Conservation (phyloP, 1,139 yeast species). For the Yamadazyma sp. region DNA sequence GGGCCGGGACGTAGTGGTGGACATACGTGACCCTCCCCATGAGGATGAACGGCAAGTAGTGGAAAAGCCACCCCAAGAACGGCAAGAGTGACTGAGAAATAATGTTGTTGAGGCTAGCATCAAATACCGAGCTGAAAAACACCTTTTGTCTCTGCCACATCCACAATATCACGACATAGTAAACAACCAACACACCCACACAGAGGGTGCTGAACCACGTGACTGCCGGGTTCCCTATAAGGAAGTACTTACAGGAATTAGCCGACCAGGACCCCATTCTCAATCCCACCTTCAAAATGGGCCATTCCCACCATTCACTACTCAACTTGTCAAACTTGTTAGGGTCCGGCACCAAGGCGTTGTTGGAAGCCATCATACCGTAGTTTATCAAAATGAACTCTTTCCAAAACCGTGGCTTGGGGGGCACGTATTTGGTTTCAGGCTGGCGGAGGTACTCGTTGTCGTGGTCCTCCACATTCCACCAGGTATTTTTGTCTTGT, state of each 20-base stretch:
- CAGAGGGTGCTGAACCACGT: constrained; percentile 56
- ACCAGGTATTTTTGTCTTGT: constrained; percentile 71
- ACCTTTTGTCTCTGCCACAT: constrained; percentile 38
- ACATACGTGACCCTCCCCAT: constrained; percentile 98
- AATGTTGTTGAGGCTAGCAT: constrained; percentile 10
- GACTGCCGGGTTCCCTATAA: constrained; percentile 66
- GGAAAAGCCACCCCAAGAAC: constrained; percentile 92
- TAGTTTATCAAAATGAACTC: constrained; percentile 69
- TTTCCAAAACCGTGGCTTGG: constrained; percentile 66
- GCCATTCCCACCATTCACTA: constrained; percentile 85
- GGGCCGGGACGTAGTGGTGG: constrained; percentile 95
- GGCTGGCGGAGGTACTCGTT: constrained; percentile 45
- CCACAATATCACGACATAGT: constrained; percentile 20
- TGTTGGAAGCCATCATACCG: constrained; percentile 79
- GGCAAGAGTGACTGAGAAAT: constrained; percentile 38
- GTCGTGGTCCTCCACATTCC: constrained; percentile 74
- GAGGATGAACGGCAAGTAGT: constrained; percentile 82
- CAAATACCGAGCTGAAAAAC: constrained; percentile 13
- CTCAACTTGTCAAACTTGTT: constrained; percentile 66
- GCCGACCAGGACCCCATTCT: constrained; percentile 70
- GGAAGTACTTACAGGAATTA: constrained; percentile 50
- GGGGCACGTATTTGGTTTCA: constrained; percentile 49
- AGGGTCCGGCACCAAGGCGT: constrained; percentile 67
- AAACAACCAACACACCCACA: constrained; percentile 21
- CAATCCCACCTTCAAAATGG: constrained; percentile 58